Base-by-base conservation (phyloP, 2,329 filamentous ascomycete genomes). In the Beauveria rudraprayagi region DNA sequence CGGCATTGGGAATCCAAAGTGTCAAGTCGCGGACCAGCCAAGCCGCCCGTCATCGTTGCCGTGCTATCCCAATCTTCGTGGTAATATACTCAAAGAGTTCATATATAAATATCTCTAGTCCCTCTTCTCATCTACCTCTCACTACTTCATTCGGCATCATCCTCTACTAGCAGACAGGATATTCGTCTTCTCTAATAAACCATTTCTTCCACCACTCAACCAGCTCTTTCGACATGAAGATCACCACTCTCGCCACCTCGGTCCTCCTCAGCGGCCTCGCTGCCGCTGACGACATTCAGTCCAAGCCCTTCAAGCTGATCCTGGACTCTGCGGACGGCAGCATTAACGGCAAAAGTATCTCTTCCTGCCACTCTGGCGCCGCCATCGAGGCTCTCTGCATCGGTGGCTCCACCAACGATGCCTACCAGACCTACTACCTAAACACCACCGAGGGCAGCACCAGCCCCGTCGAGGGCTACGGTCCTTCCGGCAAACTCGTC, bases 281-380 rank as follows among this genome's bases (percentile, higher is more conserved):
- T 54, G 52, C 54, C 19, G 53, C 60, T 28, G 46, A 61, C 22
- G 54, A 61, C 40, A 24, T 61, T 40, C 60, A 57, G 47, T 61
- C 60, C 47, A 61, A 53, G 54, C 60, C 60, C 22, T 61, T 61
- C 60, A 61, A 61, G 46, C 60, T 61, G 19, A 54, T 61, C 28
- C 47, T 61, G 19, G 53, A 56, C 37, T 52, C 53, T 11, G 37
- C 41, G 5, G 43, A 60, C 41, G 51, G 51, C 10, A 37, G 11
- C 5, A n/a, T 53, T 19, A 46, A 61, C 37, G 60, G 53, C 37
- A 43, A 56, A 19, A 30, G 5, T 47, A 34, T 61, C 40, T 40
- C 46, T 5, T 24, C 60, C 47, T 61, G 60, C 54, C 60, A 61
- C 47, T 46, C 30, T 16, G 60, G 60, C n/a, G 60, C 60, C 19